Percentiles rank a stretch among this genome's conserved stretches.
phyloP scores from a whole-genome alignment of 108 stramenopile species.

The Pinguiococcus pyrenoidosus region DNA sequence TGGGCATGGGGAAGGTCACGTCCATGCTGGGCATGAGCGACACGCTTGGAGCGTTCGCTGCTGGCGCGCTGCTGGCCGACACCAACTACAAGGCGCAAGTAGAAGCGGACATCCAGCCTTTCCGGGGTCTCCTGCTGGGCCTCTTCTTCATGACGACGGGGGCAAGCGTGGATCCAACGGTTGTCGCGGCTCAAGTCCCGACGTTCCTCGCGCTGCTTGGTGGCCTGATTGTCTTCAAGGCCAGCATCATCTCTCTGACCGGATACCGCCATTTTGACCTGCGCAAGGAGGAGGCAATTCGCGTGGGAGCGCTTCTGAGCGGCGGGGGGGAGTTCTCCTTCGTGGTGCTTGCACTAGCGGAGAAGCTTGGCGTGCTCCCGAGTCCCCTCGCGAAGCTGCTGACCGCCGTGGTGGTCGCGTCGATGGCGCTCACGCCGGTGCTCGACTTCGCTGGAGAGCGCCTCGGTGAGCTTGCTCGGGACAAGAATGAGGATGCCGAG shows the following conservation, averaged over 20 bases:
- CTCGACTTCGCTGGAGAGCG: not conserved
- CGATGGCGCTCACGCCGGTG: conserved; percentile 24
- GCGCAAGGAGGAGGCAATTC: conserved; percentile 21
- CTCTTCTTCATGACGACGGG: conserved; percentile 37
- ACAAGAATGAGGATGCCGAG: not conserved
- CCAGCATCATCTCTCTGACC: conserved; percentile 10
- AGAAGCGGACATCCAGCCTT: conserved; percentile 34
- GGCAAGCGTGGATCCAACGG: conserved; percentile 18
- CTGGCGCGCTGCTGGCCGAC: conserved; percentile 31
- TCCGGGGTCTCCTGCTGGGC: conserved; percentile 28
- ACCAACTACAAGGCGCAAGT: conserved; percentile 33
- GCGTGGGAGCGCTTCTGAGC: conserved; percentile 15
- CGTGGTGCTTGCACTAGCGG: conserved; percentile 24
- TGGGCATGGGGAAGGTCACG: conserved; percentile 27
- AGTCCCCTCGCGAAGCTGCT: conserved; percentile 11
- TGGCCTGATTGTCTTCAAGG: conserved; percentile 24
- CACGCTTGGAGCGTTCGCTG: conserved; percentile 29
- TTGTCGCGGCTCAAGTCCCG: conserved; percentile 9
- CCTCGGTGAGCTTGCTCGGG: not conserved
- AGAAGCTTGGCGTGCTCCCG: conserved; percentile 17
- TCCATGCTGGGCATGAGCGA: conserved; percentile 19
- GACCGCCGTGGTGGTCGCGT: conserved; percentile 19
- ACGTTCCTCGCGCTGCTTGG: conserved; percentile 13
- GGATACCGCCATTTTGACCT: conserved; percentile 21
- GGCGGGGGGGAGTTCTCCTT: conserved; percentile 32